Evolutionary conservation across 2,329 filamentous ascomycete genomes (phyloP).

Genomic region (Cladophialophora psammophila): DNA sequence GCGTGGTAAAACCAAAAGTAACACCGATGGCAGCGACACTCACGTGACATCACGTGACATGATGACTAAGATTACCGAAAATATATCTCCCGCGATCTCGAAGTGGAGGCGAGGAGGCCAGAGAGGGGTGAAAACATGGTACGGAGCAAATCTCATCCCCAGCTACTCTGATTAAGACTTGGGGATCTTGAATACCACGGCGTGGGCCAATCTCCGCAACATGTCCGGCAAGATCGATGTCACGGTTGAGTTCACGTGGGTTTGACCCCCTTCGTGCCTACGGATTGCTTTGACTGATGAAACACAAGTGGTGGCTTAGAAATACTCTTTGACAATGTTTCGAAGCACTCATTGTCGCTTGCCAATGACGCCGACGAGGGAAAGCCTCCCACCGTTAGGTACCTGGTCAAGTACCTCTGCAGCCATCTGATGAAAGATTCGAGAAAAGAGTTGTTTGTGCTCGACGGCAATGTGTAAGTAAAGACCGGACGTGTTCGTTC

Average conservation of each 20-base stretch:
- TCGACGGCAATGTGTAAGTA: slow-evolving; percentile 84
- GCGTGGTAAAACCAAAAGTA: background rate
- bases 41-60: background rate
- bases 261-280: slow-evolving; percentile 24
- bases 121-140: background rate
- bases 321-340: slow-evolving; percentile 86
- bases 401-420: slow-evolving; percentile 80
- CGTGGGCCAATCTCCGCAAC: background rate
- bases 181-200: background rate
- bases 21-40: background rate
- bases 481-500: background rate
- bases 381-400: slow-evolving; percentile 71
- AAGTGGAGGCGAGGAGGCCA: background rate
- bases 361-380: slow-evolving; percentile 63
- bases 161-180: background rate
- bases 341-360: slow-evolving; percentile 73
- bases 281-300: slow-evolving; percentile 4
- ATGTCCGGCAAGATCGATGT: slow-evolving; percentile 57
- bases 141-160: background rate
- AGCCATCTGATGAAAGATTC: slow-evolving; percentile 83
- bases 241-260: slow-evolving; percentile 77
- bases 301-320: slow-evolving; percentile 81
- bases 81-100: background rate
- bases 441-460: slow-evolving; percentile 85
- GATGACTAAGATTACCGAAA: too few relatives aligned